Percentiles rank a stretch among this genome's conserved stretches.
Conservation (phyloP, 2,329 filamentous ascomycete species). For the Fusarium goolgardi region DNA sequence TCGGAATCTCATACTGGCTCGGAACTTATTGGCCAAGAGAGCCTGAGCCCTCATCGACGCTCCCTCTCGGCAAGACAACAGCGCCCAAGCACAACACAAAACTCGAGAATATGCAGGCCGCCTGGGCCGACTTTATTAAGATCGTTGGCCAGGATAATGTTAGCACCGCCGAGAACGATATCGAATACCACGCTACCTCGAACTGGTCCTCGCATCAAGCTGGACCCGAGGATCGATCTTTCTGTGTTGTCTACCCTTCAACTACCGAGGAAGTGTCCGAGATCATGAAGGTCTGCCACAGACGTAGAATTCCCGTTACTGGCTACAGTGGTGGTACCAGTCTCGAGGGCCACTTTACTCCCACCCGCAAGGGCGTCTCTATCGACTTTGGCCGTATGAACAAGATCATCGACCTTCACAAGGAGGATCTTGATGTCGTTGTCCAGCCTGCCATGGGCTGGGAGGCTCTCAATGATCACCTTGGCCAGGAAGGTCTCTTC, state of each 20-base stretch:
- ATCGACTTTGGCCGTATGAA: conserved; percentile 91
- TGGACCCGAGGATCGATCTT: conserved; percentile 63
- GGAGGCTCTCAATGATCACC: conserved; percentile 84
- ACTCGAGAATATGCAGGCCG: conserved; percentile 73
- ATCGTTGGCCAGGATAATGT: conserved; percentile 74
- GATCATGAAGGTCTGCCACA: conserved; percentile 90
- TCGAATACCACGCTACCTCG: conserved; percentile 68
- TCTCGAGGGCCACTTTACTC: conserved; percentile 87
- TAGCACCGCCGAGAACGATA: conserved; percentile 67
- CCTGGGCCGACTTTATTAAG: conserved; percentile 75
- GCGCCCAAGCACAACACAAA: conserved; percentile 68
- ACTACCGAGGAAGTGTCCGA: conserved; percentile 85
- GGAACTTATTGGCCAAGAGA: conserved; percentile 67
- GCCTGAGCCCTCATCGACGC: conserved; percentile 66
- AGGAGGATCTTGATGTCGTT: conserved; percentile 79
- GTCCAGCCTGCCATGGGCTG: conserved; percentile 87
- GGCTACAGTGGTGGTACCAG: conserved; percentile 90
- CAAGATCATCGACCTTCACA: conserved; percentile 79
- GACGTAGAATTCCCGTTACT: conserved; percentile 83
- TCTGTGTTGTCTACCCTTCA: conserved; percentile 80
- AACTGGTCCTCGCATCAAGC: conserved; percentile 71
- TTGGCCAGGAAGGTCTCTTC: conserved; percentile 80
- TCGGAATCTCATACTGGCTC: conserved; percentile 67
- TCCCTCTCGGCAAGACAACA: conserved; percentile 64
- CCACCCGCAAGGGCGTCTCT: conserved; percentile 84